Base-by-base conservation (phyloP, 331 rosid genomes). In the Pyracantha coccinea region DNA sequence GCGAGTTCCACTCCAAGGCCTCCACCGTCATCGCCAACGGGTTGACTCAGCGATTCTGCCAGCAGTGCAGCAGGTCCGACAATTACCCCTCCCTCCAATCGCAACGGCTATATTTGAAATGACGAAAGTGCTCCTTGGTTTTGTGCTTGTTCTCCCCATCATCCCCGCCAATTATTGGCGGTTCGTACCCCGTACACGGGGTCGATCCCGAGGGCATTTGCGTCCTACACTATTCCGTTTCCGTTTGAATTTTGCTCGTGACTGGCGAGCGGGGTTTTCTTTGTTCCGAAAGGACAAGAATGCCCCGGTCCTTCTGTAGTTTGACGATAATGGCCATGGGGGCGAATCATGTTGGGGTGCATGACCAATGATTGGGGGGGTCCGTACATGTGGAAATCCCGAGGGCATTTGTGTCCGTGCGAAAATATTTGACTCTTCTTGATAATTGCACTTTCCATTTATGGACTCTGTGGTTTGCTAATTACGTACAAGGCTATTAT, bases 41-140 rank as follows among this genome's bases (percentile, higher is more conserved):
- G 68, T 78, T 94, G 87, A 94, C 99, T 82, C 99, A 94, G 89
- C 94, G 99, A 66, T 94, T 94, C 87, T 94, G 99, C 89, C 99
- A 94, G 77, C 99, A 94, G 87, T 94, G 99, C 72, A 94, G 99
- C 99, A 94, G 98, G 98, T 93, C 81, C 28, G 2, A 4, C 24
- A 61, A 25, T 27, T 61, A 61, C 38, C 21, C 66, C 17, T 7
- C 25, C n/a, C 53, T 21, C 33, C 4, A 4, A 35, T 38, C 12
- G n/a, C 6, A 25, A 23, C 35, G n/a, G 5, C 15, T 23, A 19
- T 28, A 4, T 33, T 6, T 5, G 6, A 21, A 61, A 71, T 73
- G 76, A 80, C 90, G 3, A 11, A 28, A 76, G 52, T 74, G 20
- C 76, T 87, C 91, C 60, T 11, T 19, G 33, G 35, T 0, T 61